Base-by-base conservation (phyloP, 1,284 basidiomycete species). In the Trichosporon faecale region DNA sequence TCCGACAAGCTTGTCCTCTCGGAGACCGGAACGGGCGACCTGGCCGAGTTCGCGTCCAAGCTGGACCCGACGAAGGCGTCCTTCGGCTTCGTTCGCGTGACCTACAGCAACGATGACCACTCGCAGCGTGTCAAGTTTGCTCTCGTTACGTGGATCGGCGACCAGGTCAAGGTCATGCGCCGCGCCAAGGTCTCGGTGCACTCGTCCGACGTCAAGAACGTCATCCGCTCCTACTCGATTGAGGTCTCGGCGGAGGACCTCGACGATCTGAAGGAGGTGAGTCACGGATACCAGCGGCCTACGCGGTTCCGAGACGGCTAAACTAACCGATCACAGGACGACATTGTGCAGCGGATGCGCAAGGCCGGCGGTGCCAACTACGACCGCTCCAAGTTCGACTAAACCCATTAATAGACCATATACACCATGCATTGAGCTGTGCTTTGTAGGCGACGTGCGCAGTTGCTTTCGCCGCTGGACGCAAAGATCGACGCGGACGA, bases 111-210 rank as follows among this genome's bases (percentile, higher is more conserved):
- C 78, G 84, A 83, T 68, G 83, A 83, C 69, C 80, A 93, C 90
- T 85, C 91, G 63, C 89, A 87, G 83, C 88, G 94, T 73, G 91
- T 94, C 86, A 95, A 95, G 86, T 95, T 95, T 84, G 88, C 93
- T 75, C 87, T 95, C 77, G 88, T 95, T 82, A 89, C 90, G 70
- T 95, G 94, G 93, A 95, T 95, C 83, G 94, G 94, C 52, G 86
- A 88, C 46, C 84, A 86, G 60, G 93, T 92, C 84, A 93, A 92
- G 85, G 86, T 94, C 74, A 94, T 95, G 94, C 88, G 94, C 73
- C 91, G 90, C 84, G 94, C 90, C 60, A 94, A 92, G 89, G 90
- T 95, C 77, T 95, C 93, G 68, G 93, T 95, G 4, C 93, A 95
- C 79, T 80, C 89, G 52, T 91, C 91, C 73, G 90, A 93, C 83